Evolutionary conservation across 148 eudicot genomes (phyloP).

Genomic region (Vaccinium macrocarpon): DNA sequence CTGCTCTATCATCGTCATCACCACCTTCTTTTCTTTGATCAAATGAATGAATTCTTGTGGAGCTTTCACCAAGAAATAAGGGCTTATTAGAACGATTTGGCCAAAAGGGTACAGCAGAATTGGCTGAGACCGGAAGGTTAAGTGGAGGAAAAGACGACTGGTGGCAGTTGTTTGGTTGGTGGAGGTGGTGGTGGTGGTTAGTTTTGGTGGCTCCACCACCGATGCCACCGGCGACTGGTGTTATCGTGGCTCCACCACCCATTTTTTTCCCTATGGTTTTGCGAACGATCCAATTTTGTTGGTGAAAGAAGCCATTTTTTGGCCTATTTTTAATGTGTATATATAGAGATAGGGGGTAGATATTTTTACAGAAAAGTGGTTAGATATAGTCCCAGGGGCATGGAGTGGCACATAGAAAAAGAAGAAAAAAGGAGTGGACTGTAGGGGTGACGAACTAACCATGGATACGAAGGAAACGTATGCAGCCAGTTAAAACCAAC

Average conservation of each 20-base stretch:
- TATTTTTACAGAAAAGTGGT: background rate
- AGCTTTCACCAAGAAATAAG: background rate
- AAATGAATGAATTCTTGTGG: background rate
- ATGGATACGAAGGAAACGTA: background rate
- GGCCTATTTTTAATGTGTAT: background rate
- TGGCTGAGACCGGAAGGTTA: slow-evolving; percentile 15
- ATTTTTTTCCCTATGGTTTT: background rate
- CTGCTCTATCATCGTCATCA: background rate
- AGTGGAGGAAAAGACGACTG: background rate
- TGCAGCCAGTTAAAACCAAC: background rate
- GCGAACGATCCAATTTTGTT: background rate
- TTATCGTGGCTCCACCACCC: slow-evolving; percentile 13
- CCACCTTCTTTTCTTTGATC: background rate
- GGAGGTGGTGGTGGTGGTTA: background rate
- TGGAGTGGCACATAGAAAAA: background rate
- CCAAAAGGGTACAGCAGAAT: background rate
- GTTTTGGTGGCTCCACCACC: slow-evolving; percentile 1
- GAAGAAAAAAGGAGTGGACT: background rate
- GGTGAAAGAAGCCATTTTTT: background rate
- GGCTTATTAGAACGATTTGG: background rate
- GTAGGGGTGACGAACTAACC: background rate
- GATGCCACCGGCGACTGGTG: background rate
- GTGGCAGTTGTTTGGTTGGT: background rate
- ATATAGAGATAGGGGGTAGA: background rate
- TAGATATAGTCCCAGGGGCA: background rate